Percentiles rank a stretch among this genome's conserved stretches.
Evolutionary conservation across 192 early-diverging fungal genomes (phyloP).

Genomic region (Linnemannia schmuckeri): DNA sequence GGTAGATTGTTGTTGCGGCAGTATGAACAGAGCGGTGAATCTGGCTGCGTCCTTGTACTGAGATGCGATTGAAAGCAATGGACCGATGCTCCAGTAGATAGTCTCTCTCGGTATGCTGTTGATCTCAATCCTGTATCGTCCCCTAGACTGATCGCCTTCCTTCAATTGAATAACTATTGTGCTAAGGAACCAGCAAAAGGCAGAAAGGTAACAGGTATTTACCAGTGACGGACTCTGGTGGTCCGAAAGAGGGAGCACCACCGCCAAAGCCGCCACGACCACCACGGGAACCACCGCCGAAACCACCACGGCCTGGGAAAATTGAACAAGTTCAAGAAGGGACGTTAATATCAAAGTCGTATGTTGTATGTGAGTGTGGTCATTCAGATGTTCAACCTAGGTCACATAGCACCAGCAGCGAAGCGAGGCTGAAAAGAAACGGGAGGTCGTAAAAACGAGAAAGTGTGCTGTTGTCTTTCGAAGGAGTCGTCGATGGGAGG

Average conservation of each 20-base stretch:
- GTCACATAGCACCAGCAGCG: not conserved
- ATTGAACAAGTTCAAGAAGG: not conserved
- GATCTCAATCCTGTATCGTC: not conserved
- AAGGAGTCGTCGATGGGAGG: not conserved
- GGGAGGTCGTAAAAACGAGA: too few species aligned
- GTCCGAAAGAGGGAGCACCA: slow-evolving; percentile 71
- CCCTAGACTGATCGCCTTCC: not conserved
- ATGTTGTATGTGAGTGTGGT: not conserved
- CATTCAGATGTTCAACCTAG: not conserved
- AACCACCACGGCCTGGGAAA: slow-evolving; percentile 47
- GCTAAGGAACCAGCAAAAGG: not conserved
- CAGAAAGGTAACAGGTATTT: not conserved
- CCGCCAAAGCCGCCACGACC: slow-evolving; percentile 67
- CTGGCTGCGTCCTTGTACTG: too few species aligned
- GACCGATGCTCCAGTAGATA: not conserved
- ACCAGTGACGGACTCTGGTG: slow-evolving; percentile 83
- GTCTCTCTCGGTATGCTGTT: not conserved
- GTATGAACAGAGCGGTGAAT: too few species aligned
- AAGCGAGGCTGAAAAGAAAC: not conserved
- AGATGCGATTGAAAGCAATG: not conserved
- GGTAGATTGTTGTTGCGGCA: too few species aligned
- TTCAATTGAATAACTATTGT: not conserved
- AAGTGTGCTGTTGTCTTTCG: not conserved
- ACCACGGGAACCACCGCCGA: slow-evolving; percentile 62
- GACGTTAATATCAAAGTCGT: not conserved